These are phyloP conservation scores for Xylaria arbuscula DNA, from an alignment of 2,329 filamentous ascomycete genomes.

Conservation along the genomic window DNA sequence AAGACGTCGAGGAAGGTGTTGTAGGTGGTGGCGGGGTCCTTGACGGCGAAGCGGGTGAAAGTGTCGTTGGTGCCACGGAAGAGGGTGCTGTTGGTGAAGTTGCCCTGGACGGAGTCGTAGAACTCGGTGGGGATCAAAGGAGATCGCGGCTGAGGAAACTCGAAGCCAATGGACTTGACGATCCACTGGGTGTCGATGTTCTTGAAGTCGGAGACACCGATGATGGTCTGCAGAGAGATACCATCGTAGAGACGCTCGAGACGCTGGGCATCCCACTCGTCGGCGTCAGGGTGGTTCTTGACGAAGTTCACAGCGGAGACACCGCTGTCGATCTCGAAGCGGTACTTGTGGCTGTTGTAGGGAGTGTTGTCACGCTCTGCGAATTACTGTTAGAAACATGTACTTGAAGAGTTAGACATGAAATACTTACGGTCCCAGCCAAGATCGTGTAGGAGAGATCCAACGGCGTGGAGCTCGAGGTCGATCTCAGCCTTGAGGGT, in stretches of 20 bases:
- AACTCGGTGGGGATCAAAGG: conserved; percentile 35
- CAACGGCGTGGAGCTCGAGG: conserved; percentile 39
- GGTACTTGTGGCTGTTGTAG: conserved; percentile 34
- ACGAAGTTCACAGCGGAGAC: conserved; percentile 34
- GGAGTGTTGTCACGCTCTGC: conserved; percentile 36
- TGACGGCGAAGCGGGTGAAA: conserved; percentile 38
- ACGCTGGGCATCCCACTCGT: conserved; percentile 34
- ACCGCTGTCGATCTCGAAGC: conserved; percentile 40
- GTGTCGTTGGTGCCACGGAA: conserved; percentile 41
- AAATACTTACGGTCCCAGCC: conserved; percentile 38
- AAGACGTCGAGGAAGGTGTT: conserved; percentile 38
- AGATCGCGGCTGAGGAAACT: conserved; percentile 37
- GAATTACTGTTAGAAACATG: neutral
- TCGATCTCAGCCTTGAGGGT: conserved; percentile 39
- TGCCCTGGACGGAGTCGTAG: conserved; percentile 39
- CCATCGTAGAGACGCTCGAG: conserved; percentile 38
- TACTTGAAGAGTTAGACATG: too few relatives aligned
- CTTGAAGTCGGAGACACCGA: conserved; percentile 38
- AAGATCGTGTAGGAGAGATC: conserved; percentile 39
- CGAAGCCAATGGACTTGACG: conserved; percentile 39
- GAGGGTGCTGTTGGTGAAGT: conserved; percentile 39
- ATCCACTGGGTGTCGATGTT: conserved; percentile 41
- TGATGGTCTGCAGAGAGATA: conserved; percentile 37
- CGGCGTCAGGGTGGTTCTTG: conserved; percentile 34
- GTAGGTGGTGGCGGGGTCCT: conserved; percentile 38